Conservation (phyloP, 2,329 filamentous ascomycete species). For the Madurella fahalii region DNA sequence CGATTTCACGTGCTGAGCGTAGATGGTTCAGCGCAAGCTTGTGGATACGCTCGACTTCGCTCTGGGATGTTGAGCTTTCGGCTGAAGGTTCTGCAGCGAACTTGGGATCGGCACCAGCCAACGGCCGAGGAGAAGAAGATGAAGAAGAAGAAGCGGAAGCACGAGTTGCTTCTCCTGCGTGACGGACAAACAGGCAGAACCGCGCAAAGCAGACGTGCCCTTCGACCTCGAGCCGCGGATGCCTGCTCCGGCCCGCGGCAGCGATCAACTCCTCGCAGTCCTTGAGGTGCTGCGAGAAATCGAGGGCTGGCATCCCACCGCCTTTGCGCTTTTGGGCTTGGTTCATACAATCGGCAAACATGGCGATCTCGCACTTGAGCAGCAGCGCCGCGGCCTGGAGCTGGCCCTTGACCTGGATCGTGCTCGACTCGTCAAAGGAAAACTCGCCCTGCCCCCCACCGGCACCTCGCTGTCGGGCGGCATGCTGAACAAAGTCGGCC, state of each 20-base stretch:
- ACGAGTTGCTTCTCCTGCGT: not conserved
- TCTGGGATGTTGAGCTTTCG: too few relatives aligned
- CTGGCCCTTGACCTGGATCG: slow-evolving; percentile 34
- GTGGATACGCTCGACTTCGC: not conserved
- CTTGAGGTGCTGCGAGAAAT: not conserved
- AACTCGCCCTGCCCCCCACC: slow-evolving; percentile 27
- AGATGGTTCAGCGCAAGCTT: slow-evolving; percentile 21
- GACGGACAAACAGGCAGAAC: not conserved
- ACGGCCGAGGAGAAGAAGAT: not conserved
- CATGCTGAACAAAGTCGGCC: slow-evolving; percentile 40
- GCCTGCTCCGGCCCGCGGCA: not conserved
- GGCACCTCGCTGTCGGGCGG: slow-evolving; percentile 30
- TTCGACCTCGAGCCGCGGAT: not conserved
- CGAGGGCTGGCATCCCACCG: slow-evolving; percentile 10
- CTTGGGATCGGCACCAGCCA: too few relatives aligned
- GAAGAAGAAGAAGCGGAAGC: not conserved
- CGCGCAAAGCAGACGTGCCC: not conserved
- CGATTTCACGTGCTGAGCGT: slow-evolving; percentile 17
- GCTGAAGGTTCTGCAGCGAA: too few relatives aligned
- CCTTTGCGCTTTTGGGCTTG: not conserved
- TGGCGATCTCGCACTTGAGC: slow-evolving; percentile 45
- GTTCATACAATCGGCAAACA: slow-evolving; percentile 36
- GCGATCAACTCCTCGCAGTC: not conserved
- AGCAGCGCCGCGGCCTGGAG: slow-evolving; percentile 43
- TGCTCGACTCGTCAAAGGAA: slow-evolving; percentile 31